Base-by-base conservation (phyloP, 495 filamentous ascomycete species). In the Tuber borchii region DNA sequence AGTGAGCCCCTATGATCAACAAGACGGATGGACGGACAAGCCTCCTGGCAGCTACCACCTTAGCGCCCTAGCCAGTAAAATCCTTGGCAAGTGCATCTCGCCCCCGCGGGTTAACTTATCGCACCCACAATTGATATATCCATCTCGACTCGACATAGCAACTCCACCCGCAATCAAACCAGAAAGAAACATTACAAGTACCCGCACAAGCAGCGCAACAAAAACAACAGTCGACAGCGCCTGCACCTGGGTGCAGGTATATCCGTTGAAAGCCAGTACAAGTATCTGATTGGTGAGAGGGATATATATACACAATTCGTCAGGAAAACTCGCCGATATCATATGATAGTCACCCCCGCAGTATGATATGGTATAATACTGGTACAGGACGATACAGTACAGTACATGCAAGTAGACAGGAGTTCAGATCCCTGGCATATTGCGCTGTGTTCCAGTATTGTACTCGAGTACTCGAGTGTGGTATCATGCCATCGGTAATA, bases 111-210 rank as follows among this genome's bases (percentile, higher is more conserved):
- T 61, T n/a, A n/a, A n/a, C n/a, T n/a, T 61, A 61, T 26, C 22
- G 14, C 22, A n/a, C n/a, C n/a, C 22, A 61, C n/a, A 61, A 14
- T n/a, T 12, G n/a, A n/a, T 61, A 26, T 10, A 2, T 1, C 10
- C n/a, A 61, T 61, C 51, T 61, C 22, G 51, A 61, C 51, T 61
- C 22, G 51, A 61, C 51, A 61, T 4, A 14, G 51, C 26, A 61
- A 31, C n/a, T 61, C 51, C 51, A 61, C 51, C 51, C 51, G 51
- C n/a, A 61, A 61, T n/a, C n/a, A 61, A 61, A 61, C 51, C 10
- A 61, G 22, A 61, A 16, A n/a, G 22, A 31, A 61, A 20, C 51
- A 31, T 12, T 51, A 40, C n/a, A n/a, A n/a, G n/a, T n/a, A n/a
- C 39, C 39, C 2, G 39, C 39, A 51, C 22, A 20, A 12, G 48